Evolutionary conservation across 164 flowering plant genomes (phyloP), one percentile per base, ranked within the genome.

Genomic region (Aristolochia californica): DNA sequence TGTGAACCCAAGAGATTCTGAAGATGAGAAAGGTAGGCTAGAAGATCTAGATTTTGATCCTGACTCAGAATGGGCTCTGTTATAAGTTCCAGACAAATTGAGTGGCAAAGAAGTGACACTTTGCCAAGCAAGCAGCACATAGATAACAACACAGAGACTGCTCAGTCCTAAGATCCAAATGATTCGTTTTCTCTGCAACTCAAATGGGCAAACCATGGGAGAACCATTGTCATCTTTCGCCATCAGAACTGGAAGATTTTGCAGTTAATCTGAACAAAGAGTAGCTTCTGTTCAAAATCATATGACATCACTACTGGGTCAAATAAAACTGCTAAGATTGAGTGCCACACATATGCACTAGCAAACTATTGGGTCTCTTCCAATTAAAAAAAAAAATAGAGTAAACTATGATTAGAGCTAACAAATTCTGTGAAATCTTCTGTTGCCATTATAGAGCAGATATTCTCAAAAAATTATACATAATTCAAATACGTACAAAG

Each of bases 81-180:
- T 59, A 61, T 58, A 71, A 53, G 65, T 62, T 43, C 78, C 83
- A 0, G 90, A 64, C 60, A 26, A 75, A 44, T 54, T 61, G 17
- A 68, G 11, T 5, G 75, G 69, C 13, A 75, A 1, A 1, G 78
- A 34, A 24, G 40, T 43, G 16, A 78, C 58, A 53, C 62, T 78
- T 61, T 84, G 91, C 91, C 90, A 89, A 45, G 94, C 83, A 4
- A 96, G 96, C 47, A 87, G 58, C 10, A 83, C 61, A 60, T 93
- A 89, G 71, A 77, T 87, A 13, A 87, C 26, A 27, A 93, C 58
- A 67, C 97, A 87, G 27, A 93, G 86, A 17, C 87, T 85, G 62
- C 91, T 83, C 13, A 85, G 84, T 11, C 75, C 84, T 13, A 89
- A 63, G 16, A 93, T 72, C 84, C 81, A 84, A 17, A 85, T 77